phyloP scores from a whole-genome alignment of 805 yeast genomes.

The Dipodascus albidus region DNA sequence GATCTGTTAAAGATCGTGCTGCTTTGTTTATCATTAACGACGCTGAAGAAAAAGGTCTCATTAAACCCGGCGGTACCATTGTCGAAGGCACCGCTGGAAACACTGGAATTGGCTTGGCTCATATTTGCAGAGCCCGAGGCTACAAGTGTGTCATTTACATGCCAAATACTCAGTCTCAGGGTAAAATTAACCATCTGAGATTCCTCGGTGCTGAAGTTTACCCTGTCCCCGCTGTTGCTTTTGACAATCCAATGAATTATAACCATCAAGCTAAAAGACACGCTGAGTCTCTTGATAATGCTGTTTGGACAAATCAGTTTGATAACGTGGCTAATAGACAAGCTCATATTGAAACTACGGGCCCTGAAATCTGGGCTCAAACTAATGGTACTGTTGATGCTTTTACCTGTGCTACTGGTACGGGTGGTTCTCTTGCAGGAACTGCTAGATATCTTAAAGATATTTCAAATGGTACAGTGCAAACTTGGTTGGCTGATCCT shows the following conservation, averaged over 20 bases:
- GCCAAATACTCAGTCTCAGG: constrained; percentile 82
- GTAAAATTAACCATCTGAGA: constrained; percentile 62
- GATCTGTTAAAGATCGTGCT: constrained; percentile 85
- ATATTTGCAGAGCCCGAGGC: constrained; percentile 64
- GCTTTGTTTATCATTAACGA: constrained; percentile 67
- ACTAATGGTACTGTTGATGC: constrained; percentile 68
- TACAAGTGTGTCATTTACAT: constrained; percentile 78
- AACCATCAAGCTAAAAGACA: constrained; percentile 81
- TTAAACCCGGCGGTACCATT: constrained; percentile 71
- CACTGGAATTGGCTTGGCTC: constrained; percentile 89
- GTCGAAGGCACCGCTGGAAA: constrained; percentile 94
- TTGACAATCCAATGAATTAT: constrained; percentile 70
- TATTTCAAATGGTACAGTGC: constrained; percentile 47
- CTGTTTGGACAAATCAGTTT: constrained; percentile 90
- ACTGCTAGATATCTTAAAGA: constrained; percentile 66
- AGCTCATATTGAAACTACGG: constrained; percentile 82
- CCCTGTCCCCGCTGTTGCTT: constrained; percentile 84
- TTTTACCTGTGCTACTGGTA: constrained; percentile 84
- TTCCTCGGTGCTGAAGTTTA: constrained; percentile 76
- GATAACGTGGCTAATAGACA: constrained; percentile 81
- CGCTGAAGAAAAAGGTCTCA: constrained; percentile 51
- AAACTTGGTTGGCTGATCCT: constrained; percentile 77
- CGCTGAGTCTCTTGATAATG: constrained; percentile 64
- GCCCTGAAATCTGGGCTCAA: constrained; percentile 88
- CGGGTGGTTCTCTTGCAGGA: constrained; percentile 91